Evolutionary conservation across 2,329 filamentous ascomycete genomes (phyloP).

Genomic region (Fusarium sp.): DNA sequence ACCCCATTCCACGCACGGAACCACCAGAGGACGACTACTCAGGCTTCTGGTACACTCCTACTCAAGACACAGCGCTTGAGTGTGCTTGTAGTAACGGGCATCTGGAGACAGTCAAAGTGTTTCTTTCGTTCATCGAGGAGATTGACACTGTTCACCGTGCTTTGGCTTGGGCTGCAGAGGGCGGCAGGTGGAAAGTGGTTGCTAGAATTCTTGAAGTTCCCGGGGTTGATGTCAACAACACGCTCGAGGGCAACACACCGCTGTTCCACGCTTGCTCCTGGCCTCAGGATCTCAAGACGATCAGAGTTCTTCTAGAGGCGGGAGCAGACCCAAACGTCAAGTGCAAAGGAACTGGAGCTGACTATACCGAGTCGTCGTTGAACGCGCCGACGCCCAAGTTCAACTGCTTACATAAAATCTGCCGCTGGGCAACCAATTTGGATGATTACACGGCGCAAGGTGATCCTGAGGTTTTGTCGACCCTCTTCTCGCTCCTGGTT

Average conservation of each 20-base stretch:
- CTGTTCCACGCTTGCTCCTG: conserved; percentile 32
- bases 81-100: conserved; percentile 47
- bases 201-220: conserved; percentile 47
- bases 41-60: conserved; percentile 20
- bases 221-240: conserved; percentile 47
- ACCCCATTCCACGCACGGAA: conserved; percentile 37
- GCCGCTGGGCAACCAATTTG: background rate
- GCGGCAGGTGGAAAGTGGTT: conserved; percentile 38
- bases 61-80: conserved; percentile 44
- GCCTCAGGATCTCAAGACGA: conserved; percentile 15
- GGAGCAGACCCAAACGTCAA: conserved; percentile 46
- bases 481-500: conserved; percentile 33
- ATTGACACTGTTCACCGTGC: conserved; percentile 41
- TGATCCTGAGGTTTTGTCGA: background rate
- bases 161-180: conserved; percentile 43
- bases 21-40: background rate
- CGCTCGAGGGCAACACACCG: conserved; percentile 33
- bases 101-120: conserved; percentile 40
- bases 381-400: background rate
- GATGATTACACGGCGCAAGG: background rate
- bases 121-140: conserved; percentile 43
- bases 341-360: conserved; percentile 5
- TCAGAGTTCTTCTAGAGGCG: conserved; percentile 43
- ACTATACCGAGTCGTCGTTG: background rate
- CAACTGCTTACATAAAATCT: conserved; percentile 26